These are phyloP conservation scores for Xylaria bambusicola DNA, from an alignment of 495 filamentous ascomycete species.

Conservation along the genomic window DNA sequence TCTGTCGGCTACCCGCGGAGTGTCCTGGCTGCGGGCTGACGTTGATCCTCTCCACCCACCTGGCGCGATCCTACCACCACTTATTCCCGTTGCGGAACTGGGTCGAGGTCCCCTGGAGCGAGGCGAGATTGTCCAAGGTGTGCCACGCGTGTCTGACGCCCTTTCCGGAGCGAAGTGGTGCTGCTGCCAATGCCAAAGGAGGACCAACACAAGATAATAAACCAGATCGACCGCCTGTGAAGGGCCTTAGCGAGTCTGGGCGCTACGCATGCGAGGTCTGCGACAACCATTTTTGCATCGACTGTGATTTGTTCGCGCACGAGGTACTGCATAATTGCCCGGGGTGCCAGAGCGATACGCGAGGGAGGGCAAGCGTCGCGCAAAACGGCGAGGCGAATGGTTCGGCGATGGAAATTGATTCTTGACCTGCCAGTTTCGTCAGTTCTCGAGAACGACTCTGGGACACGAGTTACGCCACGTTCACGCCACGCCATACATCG, in stretches of 20 bases:
- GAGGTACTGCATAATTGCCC: conserved; percentile 94
- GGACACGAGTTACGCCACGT: neutral
- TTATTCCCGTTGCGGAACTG: conserved; percentile 90
- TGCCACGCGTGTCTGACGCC: conserved; percentile 57
- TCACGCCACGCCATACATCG: neutral
- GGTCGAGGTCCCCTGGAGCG: conserved; percentile 83
- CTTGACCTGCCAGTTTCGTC: conserved; percentile 22
- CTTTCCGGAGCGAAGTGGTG: conserved; percentile 47
- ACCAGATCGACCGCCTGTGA: conserved; percentile 53
- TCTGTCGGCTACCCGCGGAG: conserved; percentile 87
- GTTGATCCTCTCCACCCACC: conserved; percentile 93
- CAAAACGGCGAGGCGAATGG: conserved; percentile 14
- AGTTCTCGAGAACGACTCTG: no score
- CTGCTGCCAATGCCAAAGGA: conserved; percentile 26
- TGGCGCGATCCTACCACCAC: conserved; percentile 94
- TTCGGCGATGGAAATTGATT: conserved; percentile 43
- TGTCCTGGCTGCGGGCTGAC: conserved; percentile 91
- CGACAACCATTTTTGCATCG: conserved; percentile 89
- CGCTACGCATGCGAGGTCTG: conserved; percentile 88
- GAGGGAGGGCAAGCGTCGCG: conserved; percentile 17
- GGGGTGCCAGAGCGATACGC: conserved; percentile 74
- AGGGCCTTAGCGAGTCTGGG: conserved; percentile 79
- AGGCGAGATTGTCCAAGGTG: conserved; percentile 53
- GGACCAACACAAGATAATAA: no score
- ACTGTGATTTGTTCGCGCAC: conserved; percentile 94